Base-by-base conservation (phyloP, 164 flowering plant species). In the Magnolia changhungtana region DNA sequence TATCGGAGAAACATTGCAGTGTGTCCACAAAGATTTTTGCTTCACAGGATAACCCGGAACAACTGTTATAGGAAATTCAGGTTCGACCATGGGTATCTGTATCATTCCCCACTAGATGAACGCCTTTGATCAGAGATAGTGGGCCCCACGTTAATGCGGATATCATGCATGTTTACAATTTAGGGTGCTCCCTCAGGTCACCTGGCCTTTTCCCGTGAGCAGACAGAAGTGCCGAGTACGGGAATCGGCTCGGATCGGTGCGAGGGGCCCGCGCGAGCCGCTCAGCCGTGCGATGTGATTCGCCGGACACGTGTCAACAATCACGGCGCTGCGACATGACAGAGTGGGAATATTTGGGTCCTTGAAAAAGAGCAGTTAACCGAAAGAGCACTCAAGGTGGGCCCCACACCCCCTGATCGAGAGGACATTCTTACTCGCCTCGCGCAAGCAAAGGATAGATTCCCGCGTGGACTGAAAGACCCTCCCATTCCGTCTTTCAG, bases 341-440 rank as follows among this genome's bases (percentile, higher is more conserved):
- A 75, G 73, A 49, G 9, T 11, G 80, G 71, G 88, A 84, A 85
- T 86, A 84, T 87, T 86, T 88, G 86, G 87, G 86, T 76, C 85
- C 80, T 81, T 85, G 86, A 81, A 86, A 88, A 88, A 85, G 90
- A 82, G 85, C 82, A 85, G 61, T 11, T 55, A 79, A 20, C 89
- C 89, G 86, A 89, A 88, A 86, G 88, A 82, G 81, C 85, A 86
- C 89, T 87, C 89, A 80, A 64, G 23, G 72, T 31, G 82, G 88
- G 84, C 24, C 84, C 50, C 80, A 50, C 61, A 49, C 37, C 67
- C 31, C 69, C 72, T 64, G 10, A 58, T 58, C 63, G 67, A 64
- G 67, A 69, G 51, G 51, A 69, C 72, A 69, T 31, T 31, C 73
- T 9, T 58, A 11, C 11, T 18, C 75, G 21, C 78, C 71, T 74